phyloP scores from a whole-genome alignment of 2,329 filamentous ascomycete species.

The Achaetomium macrosporum region DNA sequence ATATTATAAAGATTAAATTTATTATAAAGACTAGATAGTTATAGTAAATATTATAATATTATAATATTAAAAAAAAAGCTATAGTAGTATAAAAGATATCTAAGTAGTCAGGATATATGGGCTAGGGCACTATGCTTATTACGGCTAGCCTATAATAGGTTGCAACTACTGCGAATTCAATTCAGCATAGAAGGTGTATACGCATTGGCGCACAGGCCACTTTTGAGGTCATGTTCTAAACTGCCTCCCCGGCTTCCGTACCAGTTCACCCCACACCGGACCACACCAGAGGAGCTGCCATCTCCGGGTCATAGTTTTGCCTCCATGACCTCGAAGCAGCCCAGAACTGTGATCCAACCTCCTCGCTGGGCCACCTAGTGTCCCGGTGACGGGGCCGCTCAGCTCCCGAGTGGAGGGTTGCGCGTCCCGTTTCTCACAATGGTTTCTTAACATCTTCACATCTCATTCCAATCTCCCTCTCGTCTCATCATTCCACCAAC shows the following conservation, averaged over 20 bases:
- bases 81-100: no score
- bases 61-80: no score
- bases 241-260: not conserved
- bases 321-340: slow-evolving; percentile 11
- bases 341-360: slow-evolving; percentile 16
- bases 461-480: not conserved
- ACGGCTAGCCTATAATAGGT: no score
- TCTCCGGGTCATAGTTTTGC: slow-evolving; percentile 24
- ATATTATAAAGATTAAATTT: no score
- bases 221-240: no score
- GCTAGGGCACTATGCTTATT: no score
- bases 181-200: no score
- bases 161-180: no score
- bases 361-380: slow-evolving; percentile 5
- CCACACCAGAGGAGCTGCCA: not conserved
- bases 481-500: not conserved
- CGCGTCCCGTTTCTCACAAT: not conserved
- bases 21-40: no score
- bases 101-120: no score
- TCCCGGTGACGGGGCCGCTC: slow-evolving; percentile 1
- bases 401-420: slow-evolving; percentile 7
- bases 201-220: no score
- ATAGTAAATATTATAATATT: no score
- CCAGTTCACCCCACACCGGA: not conserved
- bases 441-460: not conserved